phyloP scores from a whole-genome alignment of 2,329 filamentous ascomycete genomes.

The Huntiella moniliformis region DNA sequence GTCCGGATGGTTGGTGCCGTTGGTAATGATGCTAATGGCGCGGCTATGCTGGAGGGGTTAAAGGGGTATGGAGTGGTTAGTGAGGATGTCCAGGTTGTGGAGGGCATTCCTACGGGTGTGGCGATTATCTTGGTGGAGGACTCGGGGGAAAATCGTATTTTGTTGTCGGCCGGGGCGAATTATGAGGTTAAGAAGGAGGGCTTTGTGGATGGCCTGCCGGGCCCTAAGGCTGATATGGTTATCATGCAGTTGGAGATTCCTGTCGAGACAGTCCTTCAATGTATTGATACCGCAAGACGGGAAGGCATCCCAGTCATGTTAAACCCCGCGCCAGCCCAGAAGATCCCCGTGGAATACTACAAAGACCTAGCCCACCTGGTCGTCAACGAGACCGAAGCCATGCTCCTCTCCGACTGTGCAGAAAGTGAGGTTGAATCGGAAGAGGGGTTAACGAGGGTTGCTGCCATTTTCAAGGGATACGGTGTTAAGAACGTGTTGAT shows the following conservation, averaged over 20 bases:
- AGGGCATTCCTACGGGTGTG: slow-evolving; percentile 30
- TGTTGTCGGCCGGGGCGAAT: slow-evolving; percentile 38
- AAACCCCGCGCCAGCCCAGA: slow-evolving; percentile 50
- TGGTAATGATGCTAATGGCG: slow-evolving; percentile 24
- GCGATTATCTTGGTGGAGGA: slow-evolving; percentile 41
- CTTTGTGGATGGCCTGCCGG: slow-evolving; percentile 13
- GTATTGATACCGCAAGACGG: slow-evolving; percentile 24
- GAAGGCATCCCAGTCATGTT: slow-evolving; percentile 37
- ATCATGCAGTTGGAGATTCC: slow-evolving; percentile 45
- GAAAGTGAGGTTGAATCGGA: slow-evolving; percentile 2
- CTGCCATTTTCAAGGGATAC: slow-evolving; percentile 31
- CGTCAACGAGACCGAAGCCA: slow-evolving; percentile 57
- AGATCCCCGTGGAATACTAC: slow-evolving; percentile 39
- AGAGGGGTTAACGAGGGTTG: slow-evolving; percentile 3
- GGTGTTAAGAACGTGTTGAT: slow-evolving; percentile 48
- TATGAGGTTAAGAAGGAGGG: slow-evolving; percentile 11
- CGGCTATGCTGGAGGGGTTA: slow-evolving; percentile 26
- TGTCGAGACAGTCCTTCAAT: slow-evolving; percentile 29
- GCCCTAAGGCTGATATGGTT: slow-evolving; percentile 31
- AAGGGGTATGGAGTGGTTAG: slow-evolving; percentile 29
- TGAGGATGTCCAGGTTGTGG: slow-evolving; percentile 21
- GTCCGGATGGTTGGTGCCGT: slow-evolving; percentile 41
- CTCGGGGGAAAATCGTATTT: slow-evolving; percentile 37
- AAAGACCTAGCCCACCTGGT: slow-evolving; percentile 44
- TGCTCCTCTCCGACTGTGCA: slow-evolving; percentile 26